Evolutionary conservation across 116 monocot genomes (phyloP), one percentile per base, ranked within the genome.

Genomic region (Iris pallida): DNA sequence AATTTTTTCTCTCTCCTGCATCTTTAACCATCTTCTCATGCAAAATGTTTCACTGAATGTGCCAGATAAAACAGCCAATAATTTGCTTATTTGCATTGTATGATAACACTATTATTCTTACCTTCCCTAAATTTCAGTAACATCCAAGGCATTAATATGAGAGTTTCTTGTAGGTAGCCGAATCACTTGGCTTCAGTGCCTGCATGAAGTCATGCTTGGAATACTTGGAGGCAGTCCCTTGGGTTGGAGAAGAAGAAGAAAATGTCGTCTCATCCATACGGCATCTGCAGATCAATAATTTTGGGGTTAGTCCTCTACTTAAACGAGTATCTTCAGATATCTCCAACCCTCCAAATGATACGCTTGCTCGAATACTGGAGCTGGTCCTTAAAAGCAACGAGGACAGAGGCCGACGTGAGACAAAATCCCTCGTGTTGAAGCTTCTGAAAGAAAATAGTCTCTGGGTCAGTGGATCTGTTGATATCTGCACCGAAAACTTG

Each of bases 221-320:
- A 54, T 94, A 88, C 74, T 59, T 94, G 68, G 94, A 94, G 79
- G 90, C 94, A 51, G 90, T 81, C 7, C 94, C 94, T 15, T 94
- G 94, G 94, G 79, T 74, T 45, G 87, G 85, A 64, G 94, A 94
- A 18, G 94, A 94, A 73, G 94, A 94, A 75, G 94, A 94, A 68
- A 83, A 71, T 63, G 88, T 94, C 52, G 70, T 94, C 9, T 76
- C 83, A 52, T 90, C 74, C 14, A 55, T 94, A 53, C 76, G 57
- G 41, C 68, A 62, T 71, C 85, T 93, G 30, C 77, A 69, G 45
- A 74, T 12, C 45, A 78, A 85, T 62, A 77, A 71, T 45, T 83
- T 77, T 58, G 83, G 81, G 46, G 67, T 83, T 8, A 88, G 73
- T 45, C 83, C 85, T 18, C 60, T 94, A 67, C 55, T 90, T 41